Conservation (phyloP, 2,329 filamentous ascomycete genomes). For the Fusarium graminum region DNA sequence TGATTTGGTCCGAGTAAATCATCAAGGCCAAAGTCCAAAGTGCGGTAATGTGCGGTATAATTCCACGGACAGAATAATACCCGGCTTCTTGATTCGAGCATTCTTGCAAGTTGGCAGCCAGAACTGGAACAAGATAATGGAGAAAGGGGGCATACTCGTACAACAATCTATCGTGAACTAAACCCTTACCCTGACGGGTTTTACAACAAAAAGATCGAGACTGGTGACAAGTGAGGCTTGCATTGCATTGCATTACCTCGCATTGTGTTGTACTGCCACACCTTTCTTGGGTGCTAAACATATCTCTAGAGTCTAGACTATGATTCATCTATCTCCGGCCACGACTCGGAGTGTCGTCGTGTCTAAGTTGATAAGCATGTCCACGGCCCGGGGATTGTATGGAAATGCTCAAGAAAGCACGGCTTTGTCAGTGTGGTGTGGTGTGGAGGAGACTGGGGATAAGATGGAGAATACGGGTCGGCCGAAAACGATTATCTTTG, state of each 20-base stretch:
- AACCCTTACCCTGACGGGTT: constrained; percentile 21
- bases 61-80: background rate
- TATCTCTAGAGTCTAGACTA: constrained; percentile 1
- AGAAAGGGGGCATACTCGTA: background rate
- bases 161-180: background rate
- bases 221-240: constrained; percentile 15
- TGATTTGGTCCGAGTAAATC: constrained; percentile 18
- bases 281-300: constrained; percentile 3
- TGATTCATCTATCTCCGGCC: background rate
- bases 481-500: constrained; percentile 37
- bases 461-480: constrained; percentile 36
- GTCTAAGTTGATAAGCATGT: background rate
- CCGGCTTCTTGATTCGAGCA: background rate
- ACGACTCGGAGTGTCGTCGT: constrained; percentile 2
- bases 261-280: background rate
- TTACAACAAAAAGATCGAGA: constrained; percentile 1
- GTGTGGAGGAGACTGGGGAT: constrained; percentile 38
- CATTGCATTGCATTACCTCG: background rate
- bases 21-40: constrained; percentile 11
- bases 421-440: constrained; percentile 28
- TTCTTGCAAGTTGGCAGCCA: background rate
- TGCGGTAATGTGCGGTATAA: constrained; percentile 6
- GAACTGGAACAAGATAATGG: background rate
- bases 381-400: constrained; percentile 40
- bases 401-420: constrained; percentile 38